These are phyloP conservation scores for Rhodotorula glutinis DNA, from an alignment of 1,284 basidiomycete genomes.

Conservation along the genomic window DNA sequence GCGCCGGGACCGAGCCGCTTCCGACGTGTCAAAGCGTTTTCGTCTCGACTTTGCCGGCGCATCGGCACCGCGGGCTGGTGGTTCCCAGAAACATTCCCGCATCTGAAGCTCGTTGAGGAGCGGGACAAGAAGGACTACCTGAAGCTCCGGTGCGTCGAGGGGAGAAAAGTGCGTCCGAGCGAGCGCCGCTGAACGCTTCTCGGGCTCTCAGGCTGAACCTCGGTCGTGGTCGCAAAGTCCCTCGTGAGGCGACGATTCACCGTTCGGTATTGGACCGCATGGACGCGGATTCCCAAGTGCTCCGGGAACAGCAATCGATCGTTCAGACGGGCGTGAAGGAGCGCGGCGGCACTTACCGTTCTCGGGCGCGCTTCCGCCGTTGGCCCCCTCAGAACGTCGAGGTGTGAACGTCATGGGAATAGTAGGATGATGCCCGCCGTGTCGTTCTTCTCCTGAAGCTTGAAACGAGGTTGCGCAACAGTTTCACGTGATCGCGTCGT, in stretches of 20 bases:
- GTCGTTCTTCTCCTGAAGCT: too few relatives aligned
- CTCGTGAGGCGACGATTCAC: slow-evolving; percentile 17
- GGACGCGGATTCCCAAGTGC: background rate
- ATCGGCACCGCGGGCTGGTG: slow-evolving; percentile 14
- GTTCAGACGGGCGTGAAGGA: slow-evolving; percentile 20
- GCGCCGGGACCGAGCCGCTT: background rate
- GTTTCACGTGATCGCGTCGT: too few relatives aligned
- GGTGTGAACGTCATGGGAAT: too few relatives aligned
- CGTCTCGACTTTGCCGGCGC: slow-evolving; percentile 1
- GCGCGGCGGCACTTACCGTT: background rate
- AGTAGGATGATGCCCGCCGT: too few relatives aligned
- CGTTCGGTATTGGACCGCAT: slow-evolving; percentile 22
- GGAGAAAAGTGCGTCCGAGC: background rate
- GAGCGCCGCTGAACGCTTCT: background rate
- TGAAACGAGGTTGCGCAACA: too few relatives aligned
- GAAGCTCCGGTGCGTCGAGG: slow-evolving; percentile 18
- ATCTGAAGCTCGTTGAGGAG: background rate
- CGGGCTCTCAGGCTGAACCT: slow-evolving; percentile 9
- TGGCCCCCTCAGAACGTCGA: too few relatives aligned
- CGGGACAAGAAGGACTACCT: background rate
- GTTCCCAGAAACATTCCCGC: slow-evolving; percentile 8
- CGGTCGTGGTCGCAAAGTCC: slow-evolving; percentile 24
- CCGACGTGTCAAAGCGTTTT: background rate
- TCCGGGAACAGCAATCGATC: slow-evolving; percentile 3
- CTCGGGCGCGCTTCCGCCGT: too few relatives aligned